A percentile compares a stretch with the other conserved stretches of the same genome.
These are phyloP conservation scores for Phytophthora pisi DNA, from an alignment of 352 stramenopile genomes.

Conservation along the genomic window DNA sequence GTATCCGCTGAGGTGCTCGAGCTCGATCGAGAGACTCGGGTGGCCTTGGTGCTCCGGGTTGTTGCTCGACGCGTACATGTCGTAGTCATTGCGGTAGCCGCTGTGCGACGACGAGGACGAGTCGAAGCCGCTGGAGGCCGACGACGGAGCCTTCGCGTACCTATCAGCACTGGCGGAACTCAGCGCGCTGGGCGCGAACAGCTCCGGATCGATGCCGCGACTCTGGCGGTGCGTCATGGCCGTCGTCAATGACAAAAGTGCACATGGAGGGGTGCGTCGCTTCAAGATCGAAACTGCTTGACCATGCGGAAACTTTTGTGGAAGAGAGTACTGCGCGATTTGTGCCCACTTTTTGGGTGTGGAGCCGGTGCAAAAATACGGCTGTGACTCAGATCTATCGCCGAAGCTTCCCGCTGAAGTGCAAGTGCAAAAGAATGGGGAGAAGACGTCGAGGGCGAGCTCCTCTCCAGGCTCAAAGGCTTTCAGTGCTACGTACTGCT, in stretches of 20 bases:
- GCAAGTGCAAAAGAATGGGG: not conserved
- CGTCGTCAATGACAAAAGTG: constrained; percentile 3
- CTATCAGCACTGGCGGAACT: constrained; percentile 5
- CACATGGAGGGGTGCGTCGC: constrained; percentile 12
- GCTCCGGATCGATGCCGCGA: constrained; percentile 50
- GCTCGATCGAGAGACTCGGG: constrained; percentile 42
- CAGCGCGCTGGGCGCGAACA: constrained; percentile 53
- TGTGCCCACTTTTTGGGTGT: not conserved
- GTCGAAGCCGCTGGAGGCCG: constrained; percentile 1
- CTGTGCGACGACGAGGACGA: constrained; percentile 11
- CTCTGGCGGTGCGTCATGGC: constrained; percentile 42
- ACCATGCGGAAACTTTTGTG: constrained; percentile 19
- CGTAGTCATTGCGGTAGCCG: constrained; percentile 18
- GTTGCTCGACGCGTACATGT: constrained; percentile 20
- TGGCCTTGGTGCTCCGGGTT: constrained; percentile 20
- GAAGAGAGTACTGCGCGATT: not conserved
- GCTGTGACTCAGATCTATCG: constrained; percentile 7
- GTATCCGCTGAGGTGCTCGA: constrained; percentile 73
- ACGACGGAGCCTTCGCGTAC: constrained; percentile 17
- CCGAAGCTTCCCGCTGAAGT: not conserved
- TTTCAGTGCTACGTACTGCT: not conserved
- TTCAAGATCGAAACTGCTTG: constrained; percentile 31
- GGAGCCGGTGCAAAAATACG: constrained; percentile 21
- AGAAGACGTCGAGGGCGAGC: not conserved
- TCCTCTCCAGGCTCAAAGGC: not conserved